A percentile compares a stretch with the other conserved stretches of the same genome.
Conservation (phyloP, 2,329 filamentous ascomycete species). For the Plenodomus biglobosus region DNA sequence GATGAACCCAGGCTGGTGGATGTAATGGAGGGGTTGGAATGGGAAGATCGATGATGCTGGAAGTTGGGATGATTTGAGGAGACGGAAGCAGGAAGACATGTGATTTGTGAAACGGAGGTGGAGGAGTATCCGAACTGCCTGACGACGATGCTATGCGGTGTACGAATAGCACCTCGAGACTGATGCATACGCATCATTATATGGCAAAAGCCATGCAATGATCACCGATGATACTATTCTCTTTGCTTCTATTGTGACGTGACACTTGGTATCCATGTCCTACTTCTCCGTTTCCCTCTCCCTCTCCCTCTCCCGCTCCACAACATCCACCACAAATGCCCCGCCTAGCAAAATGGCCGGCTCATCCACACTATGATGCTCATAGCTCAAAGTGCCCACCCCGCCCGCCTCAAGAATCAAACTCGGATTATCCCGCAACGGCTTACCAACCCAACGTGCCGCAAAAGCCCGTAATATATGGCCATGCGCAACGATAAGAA, state of each 20-base stretch:
- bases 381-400: conserved; percentile 56
- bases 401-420: conserved; percentile 73
- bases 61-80: neutral
- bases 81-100: neutral
- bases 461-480: conserved; percentile 88
- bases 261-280: neutral
- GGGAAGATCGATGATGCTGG: neutral
- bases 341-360: conserved; percentile 56
- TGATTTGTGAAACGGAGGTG: no score
- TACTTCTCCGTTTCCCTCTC: conserved; percentile 2
- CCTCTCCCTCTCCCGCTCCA: conserved; percentile 44
- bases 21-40: neutral
- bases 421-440: conserved; percentile 71
- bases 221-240: neutral
- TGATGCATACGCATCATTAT: neutral
- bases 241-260: neutral
- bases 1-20: neutral
- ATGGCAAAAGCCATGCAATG: neutral
- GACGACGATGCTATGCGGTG: neutral
- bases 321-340: conserved; percentile 54
- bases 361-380: conserved; percentile 53
- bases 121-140: neutral
- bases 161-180: neutral
- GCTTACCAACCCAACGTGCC: conserved; percentile 78
- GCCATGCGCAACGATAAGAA: conserved; percentile 83